These are phyloP conservation scores for Ascoidea rubescens DNA, from an alignment of 805 yeast species.

Conservation along the genomic window DNA sequence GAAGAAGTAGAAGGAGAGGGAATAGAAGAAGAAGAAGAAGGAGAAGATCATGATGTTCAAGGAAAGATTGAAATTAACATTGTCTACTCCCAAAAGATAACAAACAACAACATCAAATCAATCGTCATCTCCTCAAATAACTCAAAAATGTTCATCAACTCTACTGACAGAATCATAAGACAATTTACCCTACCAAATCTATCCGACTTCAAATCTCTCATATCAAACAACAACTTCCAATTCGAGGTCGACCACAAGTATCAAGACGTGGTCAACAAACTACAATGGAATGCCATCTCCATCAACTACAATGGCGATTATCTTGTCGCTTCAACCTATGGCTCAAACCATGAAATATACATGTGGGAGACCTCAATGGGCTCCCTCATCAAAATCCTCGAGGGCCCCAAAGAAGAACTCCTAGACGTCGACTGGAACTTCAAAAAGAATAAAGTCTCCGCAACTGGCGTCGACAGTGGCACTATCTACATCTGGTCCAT, in stretches of 20 bases:
- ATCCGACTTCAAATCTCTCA: constrained; percentile 16
- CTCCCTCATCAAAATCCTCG: constrained; percentile 74
- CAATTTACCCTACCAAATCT: constrained; percentile 36
- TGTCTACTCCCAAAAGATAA: constrained; percentile 38
- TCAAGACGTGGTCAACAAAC: constrained; percentile 78
- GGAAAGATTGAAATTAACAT: constrained; percentile 15
- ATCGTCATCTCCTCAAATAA: constrained; percentile 45
- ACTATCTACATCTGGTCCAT: constrained; percentile 72
- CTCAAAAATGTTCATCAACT: constrained; percentile 51
- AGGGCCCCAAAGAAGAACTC: constrained; percentile 83
- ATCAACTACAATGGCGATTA: constrained; percentile 72
- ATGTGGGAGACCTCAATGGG: constrained; percentile 90
- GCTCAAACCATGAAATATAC: constrained; percentile 72
- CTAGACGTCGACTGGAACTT: constrained; percentile 82
- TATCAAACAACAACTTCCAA: constrained; percentile 22
- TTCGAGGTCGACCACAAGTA: constrained; percentile 67
- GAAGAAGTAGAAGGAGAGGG: too few species aligned
- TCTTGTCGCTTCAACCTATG: constrained; percentile 78
- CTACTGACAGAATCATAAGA: constrained; percentile 65
- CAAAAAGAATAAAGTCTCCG: constrained; percentile 55
- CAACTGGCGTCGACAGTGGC: constrained; percentile 81
- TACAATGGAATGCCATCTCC: constrained; percentile 78
- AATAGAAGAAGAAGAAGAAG: too few species aligned
- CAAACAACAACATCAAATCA: constrained; percentile 60
- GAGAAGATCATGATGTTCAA: constrained; percentile 6